Conservation (phyloP, 768 basidiomycete species). For the Hysterangium stoloniferum region DNA sequence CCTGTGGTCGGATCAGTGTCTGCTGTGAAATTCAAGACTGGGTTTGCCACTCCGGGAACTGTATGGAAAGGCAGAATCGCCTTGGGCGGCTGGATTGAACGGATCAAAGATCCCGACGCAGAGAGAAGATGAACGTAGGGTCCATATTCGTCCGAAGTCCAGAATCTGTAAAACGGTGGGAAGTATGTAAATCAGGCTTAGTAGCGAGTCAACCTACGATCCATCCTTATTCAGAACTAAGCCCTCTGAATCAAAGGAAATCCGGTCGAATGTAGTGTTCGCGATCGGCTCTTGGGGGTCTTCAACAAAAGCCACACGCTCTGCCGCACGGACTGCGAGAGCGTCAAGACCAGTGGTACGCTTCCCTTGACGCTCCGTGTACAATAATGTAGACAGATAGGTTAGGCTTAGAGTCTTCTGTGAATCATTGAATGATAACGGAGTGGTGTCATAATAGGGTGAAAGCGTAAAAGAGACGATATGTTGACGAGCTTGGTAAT, state of each 20-base stretch:
- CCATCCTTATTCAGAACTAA: constrained; percentile 51
- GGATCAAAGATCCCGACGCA: constrained; percentile 38
- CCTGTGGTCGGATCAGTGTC: constrained; percentile 42
- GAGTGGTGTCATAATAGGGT: constrained; percentile 42
- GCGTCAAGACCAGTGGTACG: constrained; percentile 54
- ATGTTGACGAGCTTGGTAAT: constrained; percentile 61
- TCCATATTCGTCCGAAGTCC: constrained; percentile 65
- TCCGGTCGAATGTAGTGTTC: constrained; percentile 32
- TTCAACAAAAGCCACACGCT: constrained; percentile 20
- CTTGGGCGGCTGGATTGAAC: constrained; percentile 49
- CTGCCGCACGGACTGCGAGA: constrained; percentile 34
- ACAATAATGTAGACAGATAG: constrained; percentile 43
- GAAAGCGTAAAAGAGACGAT: constrained; percentile 47
- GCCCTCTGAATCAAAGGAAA: constrained; percentile 53
- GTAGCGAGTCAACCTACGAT: constrained; percentile 30
- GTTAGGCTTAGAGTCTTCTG: constrained; percentile 42
- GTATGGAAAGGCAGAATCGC: constrained; percentile 44
- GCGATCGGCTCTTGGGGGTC: constrained; percentile 43
- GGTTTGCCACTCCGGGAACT: constrained; percentile 18
- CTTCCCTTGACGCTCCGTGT: constrained; percentile 37
- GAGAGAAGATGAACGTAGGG: constrained; percentile 54
- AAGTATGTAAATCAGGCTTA: background rate
- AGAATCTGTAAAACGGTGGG: constrained; percentile 32
- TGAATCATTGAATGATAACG: constrained; percentile 42
- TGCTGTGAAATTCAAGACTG: constrained; percentile 47